phyloP scores from a whole-genome alignment of 495 filamentous ascomycete genomes.

The Lasiosphaeriaceae sp. region DNA sequence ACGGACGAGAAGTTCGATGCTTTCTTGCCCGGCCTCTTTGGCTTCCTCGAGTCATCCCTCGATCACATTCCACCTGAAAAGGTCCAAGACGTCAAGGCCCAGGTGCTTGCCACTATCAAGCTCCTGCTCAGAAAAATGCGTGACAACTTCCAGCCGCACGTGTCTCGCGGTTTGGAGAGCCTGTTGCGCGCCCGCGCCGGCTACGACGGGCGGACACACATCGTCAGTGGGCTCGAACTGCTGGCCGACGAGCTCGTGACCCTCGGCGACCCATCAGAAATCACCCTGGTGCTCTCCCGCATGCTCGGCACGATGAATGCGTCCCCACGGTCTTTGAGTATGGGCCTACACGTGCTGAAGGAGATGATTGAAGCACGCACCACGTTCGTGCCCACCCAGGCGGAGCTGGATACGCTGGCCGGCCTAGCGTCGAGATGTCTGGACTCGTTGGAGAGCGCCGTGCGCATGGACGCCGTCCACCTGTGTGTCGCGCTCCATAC shows the following conservation, averaged over 20 bases:
- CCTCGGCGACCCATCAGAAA: constrained; percentile 48
- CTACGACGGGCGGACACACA: constrained; percentile 51
- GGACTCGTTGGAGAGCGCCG: constrained; percentile 67
- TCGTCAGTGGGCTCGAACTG: constrained; percentile 52
- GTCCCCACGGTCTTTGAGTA: constrained; percentile 40
- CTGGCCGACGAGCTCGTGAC: constrained; percentile 49
- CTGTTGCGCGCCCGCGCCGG: constrained; percentile 63
- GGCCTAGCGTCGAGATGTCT: constrained; percentile 58
- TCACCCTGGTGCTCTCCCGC: constrained; percentile 41
- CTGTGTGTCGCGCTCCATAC: constrained; percentile 72
- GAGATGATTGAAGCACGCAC: constrained; percentile 43
- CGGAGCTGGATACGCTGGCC: constrained; percentile 46
- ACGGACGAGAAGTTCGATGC: constrained; percentile 65
- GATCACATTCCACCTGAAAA: constrained; percentile 46
- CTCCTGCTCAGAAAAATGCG: constrained; percentile 67
- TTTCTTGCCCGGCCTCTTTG: constrained; percentile 68
- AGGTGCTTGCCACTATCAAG: constrained; percentile 76
- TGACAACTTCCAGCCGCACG: constrained; percentile 60
- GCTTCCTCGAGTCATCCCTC: constrained; percentile 63
- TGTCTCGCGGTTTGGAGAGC: constrained; percentile 60
- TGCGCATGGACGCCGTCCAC: constrained; percentile 73
- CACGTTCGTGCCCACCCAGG: constrained; percentile 37
- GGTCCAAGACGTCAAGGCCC: constrained; percentile 72
- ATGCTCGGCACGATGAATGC: constrained; percentile 37
- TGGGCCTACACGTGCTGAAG: constrained; percentile 59